Base-by-base conservation (phyloP, 345 rosid species). In the Ceriops decandra region DNA sequence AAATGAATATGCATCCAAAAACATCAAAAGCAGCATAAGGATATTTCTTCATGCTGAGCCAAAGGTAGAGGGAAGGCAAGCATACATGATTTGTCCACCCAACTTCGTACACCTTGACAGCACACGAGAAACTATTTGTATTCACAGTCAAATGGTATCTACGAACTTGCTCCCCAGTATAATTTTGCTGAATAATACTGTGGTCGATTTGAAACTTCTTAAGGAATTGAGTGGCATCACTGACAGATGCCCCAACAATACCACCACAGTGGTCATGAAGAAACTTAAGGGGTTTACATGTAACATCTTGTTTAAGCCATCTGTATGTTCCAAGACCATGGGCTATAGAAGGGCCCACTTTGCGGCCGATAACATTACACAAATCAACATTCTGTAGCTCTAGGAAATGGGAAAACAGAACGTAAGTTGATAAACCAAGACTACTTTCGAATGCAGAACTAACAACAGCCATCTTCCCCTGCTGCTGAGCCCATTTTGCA, bases 381-480 rank as follows among this genome's bases (percentile, higher is more conserved):
- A 77, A 53, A 26, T 80, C 80, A 35, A 80, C 81, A 76, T 86
- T 84, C 73, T 80, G 86, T 85, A 76, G 67, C 79, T 93, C 96
- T 74, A 91, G 79, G 76, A 86, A 89, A 67, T 72, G 72, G 64
- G 97, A 89, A 82, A 93, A 86, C 66, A 82, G 75, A 56, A 86
- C 66, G 76, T 86, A 86, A 60, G 95, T 72, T 11, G 96, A 89
- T 75, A 93, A 78, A 68, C 89, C 85, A 54, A 93, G 62, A 64
- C 95, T 77, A 76, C 96, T 91, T 87, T 91, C 98, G 62, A 86
- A 93, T 76, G 96, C 85, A 64, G 97, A 86, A 82, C 97, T 93
- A 36, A 93, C 69, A 66, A 91, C 85, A 63, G 91, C 97, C 91
- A 87, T 85, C 87, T 93, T 93, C 71, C 91, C 95, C 51, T 75